Evolutionary conservation across 169 alveolate species (phyloP), one percentile per base, ranked within the genome.

Genomic region (Plasmodium chabaudi): DNA sequence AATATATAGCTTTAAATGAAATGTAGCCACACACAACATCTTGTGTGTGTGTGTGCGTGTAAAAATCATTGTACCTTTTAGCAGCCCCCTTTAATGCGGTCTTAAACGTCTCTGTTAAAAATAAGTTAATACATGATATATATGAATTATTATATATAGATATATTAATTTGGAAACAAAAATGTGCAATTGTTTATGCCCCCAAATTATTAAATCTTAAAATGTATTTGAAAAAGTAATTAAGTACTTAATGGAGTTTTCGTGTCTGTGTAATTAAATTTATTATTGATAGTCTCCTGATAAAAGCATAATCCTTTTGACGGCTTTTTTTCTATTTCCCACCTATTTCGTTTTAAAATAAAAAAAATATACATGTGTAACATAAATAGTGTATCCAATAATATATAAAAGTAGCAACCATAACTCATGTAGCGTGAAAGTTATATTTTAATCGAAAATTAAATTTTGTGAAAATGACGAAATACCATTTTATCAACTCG

Each of bases 21-120:
- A 34, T 34, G 1, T 34, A 4, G 42, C 0, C 65, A 57, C 17
- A 15, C 25, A 15, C 59, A 44, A 59, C 19, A 2, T 9, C 60
- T 7, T 34, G 42, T 77, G 51, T 21, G 13, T 19, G 4, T 34
- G 42, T 77, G 51, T 21, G 13, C 9, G 4, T 34, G 61, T 9
- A 53, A 23, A 56, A 27, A 25, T 46, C 7, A 10, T 56, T 12
- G 7, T 75, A 92, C 95, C 95, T 67, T 60, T 79, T 75, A 47
- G 95, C 95, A 25, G 95, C 95, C 1, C 93, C 94, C 63, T 86
- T 91, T 23, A 93, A 67, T 51, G 95, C 95, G 34, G 88, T 93
- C 56, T 93, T 93, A 64, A 93, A 93, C 71, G 93, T 74, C 34
- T 79, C 95, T 93, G 75, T 64, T 57, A 51, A 9, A 39, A 64